phyloP scores from a whole-genome alignment of 257 asterid genomes.

The Solanum sparsipilum region DNA sequence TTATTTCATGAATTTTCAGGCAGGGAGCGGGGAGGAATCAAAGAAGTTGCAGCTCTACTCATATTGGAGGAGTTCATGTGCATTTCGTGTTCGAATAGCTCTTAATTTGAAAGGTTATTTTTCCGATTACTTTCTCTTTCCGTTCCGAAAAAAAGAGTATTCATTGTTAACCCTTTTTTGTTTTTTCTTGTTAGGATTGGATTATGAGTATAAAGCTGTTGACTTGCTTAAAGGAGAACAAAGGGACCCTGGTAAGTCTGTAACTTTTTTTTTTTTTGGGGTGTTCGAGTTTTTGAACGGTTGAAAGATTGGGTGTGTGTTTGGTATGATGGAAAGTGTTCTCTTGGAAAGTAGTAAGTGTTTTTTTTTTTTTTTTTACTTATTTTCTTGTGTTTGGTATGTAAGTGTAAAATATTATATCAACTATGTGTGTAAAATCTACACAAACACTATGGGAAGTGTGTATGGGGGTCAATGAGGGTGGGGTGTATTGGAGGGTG shows the following conservation, averaged over 20 bases:
- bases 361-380: not conserved
- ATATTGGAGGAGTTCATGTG: conserved; percentile 76
- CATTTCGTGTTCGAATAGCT: conserved; percentile 71
- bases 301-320: not conserved
- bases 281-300: not conserved
- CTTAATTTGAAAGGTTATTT: conserved; percentile 58
- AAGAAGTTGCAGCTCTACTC: conserved; percentile 66
- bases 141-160: not conserved
- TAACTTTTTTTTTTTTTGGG: not conserved
- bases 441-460: not conserved
- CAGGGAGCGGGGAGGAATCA: conserved; percentile 16
- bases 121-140: not conserved
- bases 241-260: conserved; percentile 45
- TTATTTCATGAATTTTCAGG: not conserved
- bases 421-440: not conserved
- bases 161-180: not conserved
- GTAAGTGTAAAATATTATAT: not conserved
- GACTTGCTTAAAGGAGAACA: conserved; percentile 76
- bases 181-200: conserved; percentile 33
- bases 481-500: not conserved
- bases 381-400: not conserved
- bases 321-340: not conserved
- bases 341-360: not conserved
- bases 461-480: not conserved
- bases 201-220: conserved; percentile 60